phyloP scores from a whole-genome alignment of 495 filamentous ascomycete species.

The Penicillium steckii region DNA sequence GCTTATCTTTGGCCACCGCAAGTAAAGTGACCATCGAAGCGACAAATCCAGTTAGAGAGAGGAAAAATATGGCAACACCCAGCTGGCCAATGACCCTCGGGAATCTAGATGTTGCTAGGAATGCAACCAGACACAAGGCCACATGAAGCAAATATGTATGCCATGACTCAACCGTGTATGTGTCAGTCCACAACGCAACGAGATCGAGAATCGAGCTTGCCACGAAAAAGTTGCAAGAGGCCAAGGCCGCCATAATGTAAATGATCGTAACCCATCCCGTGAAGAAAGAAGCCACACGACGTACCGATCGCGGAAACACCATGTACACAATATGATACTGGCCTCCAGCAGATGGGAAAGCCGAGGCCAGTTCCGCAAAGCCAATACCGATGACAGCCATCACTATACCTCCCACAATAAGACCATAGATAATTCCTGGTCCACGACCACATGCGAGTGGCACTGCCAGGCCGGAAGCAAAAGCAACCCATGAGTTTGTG shows the following conservation, averaged over 20 bases:
- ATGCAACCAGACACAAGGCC: conserved; percentile 2
- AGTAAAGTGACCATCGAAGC: conserved; percentile 7
- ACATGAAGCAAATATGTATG: conserved; percentile 23
- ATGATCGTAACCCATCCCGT: conserved; percentile 23
- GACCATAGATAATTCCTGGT: no score
- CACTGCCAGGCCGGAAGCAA: no score
- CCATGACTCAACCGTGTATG: conserved; percentile 18
- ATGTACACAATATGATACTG: conserved; percentile 50
- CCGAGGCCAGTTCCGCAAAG: conserved; percentile 48
- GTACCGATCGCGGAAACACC: conserved; percentile 12
- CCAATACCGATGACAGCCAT: no score
- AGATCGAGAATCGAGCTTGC: conserved; percentile 1
- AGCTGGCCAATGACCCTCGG: no score
- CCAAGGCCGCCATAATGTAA: background rate
- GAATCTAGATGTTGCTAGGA: background rate
- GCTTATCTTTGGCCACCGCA: conserved; percentile 2
- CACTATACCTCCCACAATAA: no score
- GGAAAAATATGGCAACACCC: background rate
- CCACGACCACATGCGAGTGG: no score
- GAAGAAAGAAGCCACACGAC: conserved; percentile 19
- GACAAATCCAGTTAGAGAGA: conserved; percentile 3
- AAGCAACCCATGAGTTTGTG: no score
- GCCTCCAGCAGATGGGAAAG: conserved; percentile 44
- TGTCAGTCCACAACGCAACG: no score
- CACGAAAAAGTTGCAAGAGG: conserved; percentile 8